These are phyloP conservation scores for Lagenaria siceraria DNA, from an alignment of 306 rosid species.

Conservation along the genomic window DNA sequence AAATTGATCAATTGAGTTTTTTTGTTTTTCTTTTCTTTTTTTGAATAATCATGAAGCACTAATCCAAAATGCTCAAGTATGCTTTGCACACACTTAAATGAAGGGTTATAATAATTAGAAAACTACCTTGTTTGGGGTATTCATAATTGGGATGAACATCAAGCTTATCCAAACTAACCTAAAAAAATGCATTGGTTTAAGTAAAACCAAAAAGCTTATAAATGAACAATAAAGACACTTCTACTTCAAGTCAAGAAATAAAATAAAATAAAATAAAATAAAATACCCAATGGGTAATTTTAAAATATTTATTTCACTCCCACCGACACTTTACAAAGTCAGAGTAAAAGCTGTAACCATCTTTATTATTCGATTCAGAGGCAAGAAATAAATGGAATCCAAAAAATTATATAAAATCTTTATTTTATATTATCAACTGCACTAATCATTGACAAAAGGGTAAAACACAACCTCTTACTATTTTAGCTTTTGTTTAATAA, in stretches of 20 bases:
- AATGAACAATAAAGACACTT: background rate
- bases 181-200: background rate
- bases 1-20: no score
- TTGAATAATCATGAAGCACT: background rate
- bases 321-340: background rate
- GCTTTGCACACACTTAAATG: conserved; percentile 4
- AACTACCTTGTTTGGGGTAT: background rate
- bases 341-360: background rate
- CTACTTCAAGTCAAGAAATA: background rate
- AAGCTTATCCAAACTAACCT: background rate
- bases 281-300: background rate
- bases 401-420: background rate
- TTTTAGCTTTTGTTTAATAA: background rate
- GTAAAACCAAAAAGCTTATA: background rate
- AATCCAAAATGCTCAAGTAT: conserved; percentile 1
- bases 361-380: background rate
- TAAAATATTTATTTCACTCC: background rate
- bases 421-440: background rate
- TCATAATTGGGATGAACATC: background rate
- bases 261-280: background rate
- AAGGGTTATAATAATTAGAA: background rate
- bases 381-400: background rate
- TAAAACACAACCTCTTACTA: background rate
- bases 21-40: no score
- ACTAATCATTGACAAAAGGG: background rate